Percentiles rank a stretch among this genome's conserved stretches.
phyloP scores from a whole-genome alignment of 495 filamentous ascomycete genomes.

The Penicillium paradoxum region DNA sequence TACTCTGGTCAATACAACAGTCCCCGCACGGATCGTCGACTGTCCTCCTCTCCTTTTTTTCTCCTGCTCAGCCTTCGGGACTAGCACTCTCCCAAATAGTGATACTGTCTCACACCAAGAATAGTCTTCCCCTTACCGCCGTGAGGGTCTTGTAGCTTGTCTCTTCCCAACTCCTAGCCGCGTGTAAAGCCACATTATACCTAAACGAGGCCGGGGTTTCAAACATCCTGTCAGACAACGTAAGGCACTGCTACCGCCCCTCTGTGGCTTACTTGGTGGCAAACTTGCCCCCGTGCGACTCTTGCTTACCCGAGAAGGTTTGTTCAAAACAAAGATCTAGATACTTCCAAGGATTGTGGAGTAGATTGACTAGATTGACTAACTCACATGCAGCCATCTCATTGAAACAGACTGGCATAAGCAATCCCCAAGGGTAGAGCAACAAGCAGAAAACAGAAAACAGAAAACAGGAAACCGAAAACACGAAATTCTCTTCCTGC shows the following conservation, averaged over 20 bases:
- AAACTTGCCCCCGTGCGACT: background rate
- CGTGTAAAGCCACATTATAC: background rate
- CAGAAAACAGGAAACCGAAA: too few species aligned
- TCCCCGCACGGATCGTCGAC: background rate
- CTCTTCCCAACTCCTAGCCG: slow-evolving; percentile 1
- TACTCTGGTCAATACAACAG: background rate
- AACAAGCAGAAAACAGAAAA: too few species aligned
- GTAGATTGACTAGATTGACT: too few species aligned
- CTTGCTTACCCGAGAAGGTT: background rate
- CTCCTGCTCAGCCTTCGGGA: background rate
- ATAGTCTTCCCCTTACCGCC: slow-evolving; percentile 5
- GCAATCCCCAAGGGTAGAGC: too few species aligned
- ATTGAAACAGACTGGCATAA: background rate
- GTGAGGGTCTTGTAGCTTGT: background rate
- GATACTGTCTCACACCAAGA: slow-evolving; percentile 3
- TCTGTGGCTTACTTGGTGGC: slow-evolving; percentile 5
- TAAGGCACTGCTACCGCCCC: slow-evolving; percentile 4
- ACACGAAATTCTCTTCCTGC: slow-evolving; percentile 12
- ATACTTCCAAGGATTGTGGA: background rate
- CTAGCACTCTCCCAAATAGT: background rate
- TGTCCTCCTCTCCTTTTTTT: background rate
- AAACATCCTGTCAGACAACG: slow-evolving; percentile 1
- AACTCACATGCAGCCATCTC: background rate
- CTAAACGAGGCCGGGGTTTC: background rate
- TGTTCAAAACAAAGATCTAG: background rate